Conservation (phyloP, 2,329 filamentous ascomycete genomes). For the Diplodia sapinea region DNA sequence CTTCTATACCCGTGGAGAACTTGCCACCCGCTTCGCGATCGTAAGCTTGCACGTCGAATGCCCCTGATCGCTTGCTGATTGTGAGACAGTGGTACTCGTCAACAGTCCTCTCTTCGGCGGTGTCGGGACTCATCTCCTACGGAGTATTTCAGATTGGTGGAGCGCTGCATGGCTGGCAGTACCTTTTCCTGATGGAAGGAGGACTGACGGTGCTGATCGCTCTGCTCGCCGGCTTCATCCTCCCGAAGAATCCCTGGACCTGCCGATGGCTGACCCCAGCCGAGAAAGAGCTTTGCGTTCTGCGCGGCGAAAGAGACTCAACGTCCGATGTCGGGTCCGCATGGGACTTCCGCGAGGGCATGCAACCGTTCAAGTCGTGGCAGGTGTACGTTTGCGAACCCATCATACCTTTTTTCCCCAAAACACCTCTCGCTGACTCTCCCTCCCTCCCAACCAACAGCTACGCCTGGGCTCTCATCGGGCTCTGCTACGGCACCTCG, state of each 20-base stretch:
- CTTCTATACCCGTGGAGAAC: slow-evolving; percentile 29
- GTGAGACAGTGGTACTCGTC: slow-evolving; percentile 17
- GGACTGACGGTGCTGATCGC: slow-evolving; percentile 48
- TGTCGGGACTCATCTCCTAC: slow-evolving; percentile 37
- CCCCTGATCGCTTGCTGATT: background rate
- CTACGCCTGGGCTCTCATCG: slow-evolving; percentile 22
- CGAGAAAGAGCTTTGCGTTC: slow-evolving; percentile 36
- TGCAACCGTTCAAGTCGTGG: slow-evolving; percentile 25
- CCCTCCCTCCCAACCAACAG: background rate
- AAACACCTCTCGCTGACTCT: too few relatives aligned
- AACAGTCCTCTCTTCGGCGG: slow-evolving; percentile 19
- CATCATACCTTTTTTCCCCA: too few relatives aligned
- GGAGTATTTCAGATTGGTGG: slow-evolving; percentile 50
- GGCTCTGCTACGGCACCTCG: slow-evolving; percentile 27
- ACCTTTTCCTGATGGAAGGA: slow-evolving; percentile 56
- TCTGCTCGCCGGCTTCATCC: slow-evolving; percentile 48
- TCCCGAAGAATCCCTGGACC: slow-evolving; percentile 47
- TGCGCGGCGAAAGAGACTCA: slow-evolving; percentile 22
- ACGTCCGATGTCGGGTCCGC: slow-evolving; percentile 8
- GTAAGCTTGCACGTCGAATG: background rate
- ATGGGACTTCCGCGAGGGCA: slow-evolving; percentile 21
- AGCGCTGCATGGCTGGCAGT: slow-evolving; percentile 49
- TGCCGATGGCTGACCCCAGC: slow-evolving; percentile 49
- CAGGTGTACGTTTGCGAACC: slow-evolving; percentile 5
- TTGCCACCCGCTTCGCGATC: slow-evolving; percentile 28